phyloP scores from a whole-genome alignment of 768 basidiomycete genomes.

The Guyanaporus albipodus region DNA sequence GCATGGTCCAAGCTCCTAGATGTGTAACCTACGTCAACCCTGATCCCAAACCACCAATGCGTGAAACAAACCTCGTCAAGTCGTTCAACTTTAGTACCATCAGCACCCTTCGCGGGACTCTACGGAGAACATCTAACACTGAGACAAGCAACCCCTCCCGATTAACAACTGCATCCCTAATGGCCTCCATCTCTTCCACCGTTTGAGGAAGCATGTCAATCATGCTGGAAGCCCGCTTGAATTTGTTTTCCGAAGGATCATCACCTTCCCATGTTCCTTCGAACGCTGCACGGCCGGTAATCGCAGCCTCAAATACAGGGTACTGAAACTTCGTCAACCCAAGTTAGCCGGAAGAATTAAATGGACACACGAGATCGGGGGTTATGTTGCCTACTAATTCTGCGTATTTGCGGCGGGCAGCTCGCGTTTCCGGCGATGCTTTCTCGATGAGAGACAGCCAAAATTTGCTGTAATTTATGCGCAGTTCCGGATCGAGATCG shows the following conservation, averaged over 20 bases:
- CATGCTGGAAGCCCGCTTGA: constrained; percentile 69
- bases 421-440: constrained; percentile 58
- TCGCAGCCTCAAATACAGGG: constrained; percentile 90
- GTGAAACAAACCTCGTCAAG: constrained; percentile 64
- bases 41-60: not conserved
- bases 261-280: constrained; percentile 54
- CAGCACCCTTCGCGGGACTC: constrained; percentile 77
- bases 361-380: constrained; percentile 65
- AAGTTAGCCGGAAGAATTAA: not conserved
- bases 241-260: constrained; percentile 30
- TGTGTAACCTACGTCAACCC: not conserved
- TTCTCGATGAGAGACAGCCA: constrained; percentile 87
- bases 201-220: constrained; percentile 71
- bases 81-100: constrained; percentile 89
- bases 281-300: constrained; percentile 78
- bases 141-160: constrained; percentile 79
- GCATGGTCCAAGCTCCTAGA: constrained; percentile 75
- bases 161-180: constrained; percentile 78
- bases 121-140: constrained; percentile 83
- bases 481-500: constrained; percentile 74
- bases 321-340: constrained; percentile 50
- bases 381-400: constrained; percentile 87
- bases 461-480: constrained; percentile 81
- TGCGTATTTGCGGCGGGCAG: constrained; percentile 82
- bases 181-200: constrained; percentile 73